phyloP scores from a whole-genome alignment of 2,329 filamentous ascomycete species.

The Arthrobotrys iridis region DNA sequence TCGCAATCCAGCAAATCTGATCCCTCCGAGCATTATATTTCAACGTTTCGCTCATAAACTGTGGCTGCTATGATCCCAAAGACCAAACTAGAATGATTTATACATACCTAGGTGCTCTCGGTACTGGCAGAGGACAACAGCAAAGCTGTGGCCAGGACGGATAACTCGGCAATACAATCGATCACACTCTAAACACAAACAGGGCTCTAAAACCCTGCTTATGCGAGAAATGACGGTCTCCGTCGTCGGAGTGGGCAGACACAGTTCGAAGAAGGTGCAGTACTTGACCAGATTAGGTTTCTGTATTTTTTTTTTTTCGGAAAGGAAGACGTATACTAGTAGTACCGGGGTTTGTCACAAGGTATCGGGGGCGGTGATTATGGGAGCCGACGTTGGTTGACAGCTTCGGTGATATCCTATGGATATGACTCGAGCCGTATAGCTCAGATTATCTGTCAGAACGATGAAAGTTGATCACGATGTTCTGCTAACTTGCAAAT shows the following conservation, averaged over 20 bases:
- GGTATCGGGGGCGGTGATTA: background rate
- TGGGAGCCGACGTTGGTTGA: background rate
- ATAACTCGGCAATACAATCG: conserved; percentile 19
- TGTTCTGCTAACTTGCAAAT: background rate
- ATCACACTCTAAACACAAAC: background rate
- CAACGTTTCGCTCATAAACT: background rate
- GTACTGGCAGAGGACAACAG: background rate
- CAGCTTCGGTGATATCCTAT: background rate
- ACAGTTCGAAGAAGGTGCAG: background rate
- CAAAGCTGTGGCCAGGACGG: background rate
- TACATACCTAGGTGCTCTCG: background rate
- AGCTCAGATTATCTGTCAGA: background rate
- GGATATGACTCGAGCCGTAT: background rate
- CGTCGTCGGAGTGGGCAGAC: background rate
- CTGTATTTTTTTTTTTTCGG: background rate
- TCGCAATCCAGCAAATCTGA: background rate
- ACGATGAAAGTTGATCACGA: background rate
- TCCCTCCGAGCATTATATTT: background rate
- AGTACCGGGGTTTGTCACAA: background rate
- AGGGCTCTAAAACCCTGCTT: background rate
- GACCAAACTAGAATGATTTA: background rate
- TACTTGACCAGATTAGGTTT: background rate
- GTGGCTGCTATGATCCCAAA: background rate
- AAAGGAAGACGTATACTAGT: background rate
- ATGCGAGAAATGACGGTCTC: background rate